Conservation (phyloP, 495 filamentous ascomycete genomes). For the Daldinia decipiens region DNA sequence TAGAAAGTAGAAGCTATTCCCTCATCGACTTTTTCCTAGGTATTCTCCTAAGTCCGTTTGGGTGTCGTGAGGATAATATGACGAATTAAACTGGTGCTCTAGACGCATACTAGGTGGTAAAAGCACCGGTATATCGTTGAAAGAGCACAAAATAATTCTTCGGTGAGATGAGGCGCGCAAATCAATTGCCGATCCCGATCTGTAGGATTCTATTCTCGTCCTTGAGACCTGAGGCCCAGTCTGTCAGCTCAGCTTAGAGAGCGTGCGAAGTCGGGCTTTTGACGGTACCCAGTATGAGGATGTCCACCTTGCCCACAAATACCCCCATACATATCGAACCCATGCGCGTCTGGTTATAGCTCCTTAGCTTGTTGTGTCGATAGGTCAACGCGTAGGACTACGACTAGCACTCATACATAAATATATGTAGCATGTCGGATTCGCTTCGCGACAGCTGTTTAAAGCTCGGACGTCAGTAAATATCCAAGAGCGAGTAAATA, state of each 20-base stretch:
- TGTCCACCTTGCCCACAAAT: slow-evolving; percentile 4
- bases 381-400: background rate
- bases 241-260: background rate
- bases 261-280: slow-evolving; percentile 20
- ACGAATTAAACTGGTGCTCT: background rate
- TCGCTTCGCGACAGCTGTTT: slow-evolving; percentile 1
- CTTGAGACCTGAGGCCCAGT: background rate
- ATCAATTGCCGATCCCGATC: slow-evolving; percentile 1
- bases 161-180: background rate
- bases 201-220: background rate
- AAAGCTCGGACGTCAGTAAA: slow-evolving; percentile 28
- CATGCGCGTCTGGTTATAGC: background rate
- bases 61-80: background rate
- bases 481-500: slow-evolving; percentile 14
- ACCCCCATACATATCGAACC: slow-evolving; percentile 12
- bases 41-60: background rate
- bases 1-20: background rate
- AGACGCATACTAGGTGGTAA: background rate
- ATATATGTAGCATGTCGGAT: background rate
- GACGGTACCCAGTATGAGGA: background rate
- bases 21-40: background rate
- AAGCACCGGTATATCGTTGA: background rate
- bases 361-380: background rate
- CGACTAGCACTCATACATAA: slow-evolving; percentile 1
- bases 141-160: background rate